Conservation (phyloP, 2,329 filamentous ascomycete species). For the Ascochyta rabiei region DNA sequence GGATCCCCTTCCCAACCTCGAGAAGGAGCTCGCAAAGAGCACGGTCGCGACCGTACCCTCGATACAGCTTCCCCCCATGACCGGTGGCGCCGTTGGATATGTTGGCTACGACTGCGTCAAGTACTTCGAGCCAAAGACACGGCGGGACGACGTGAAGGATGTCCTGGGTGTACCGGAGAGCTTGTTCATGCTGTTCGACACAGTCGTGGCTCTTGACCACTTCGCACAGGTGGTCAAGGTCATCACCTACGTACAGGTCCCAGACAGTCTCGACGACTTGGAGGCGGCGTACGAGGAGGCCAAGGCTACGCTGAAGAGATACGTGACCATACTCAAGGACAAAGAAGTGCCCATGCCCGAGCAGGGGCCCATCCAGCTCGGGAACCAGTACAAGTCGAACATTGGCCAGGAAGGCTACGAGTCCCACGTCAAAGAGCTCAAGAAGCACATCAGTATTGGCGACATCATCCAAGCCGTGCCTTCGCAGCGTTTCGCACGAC, state of each 20-base stretch:
- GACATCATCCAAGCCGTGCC: slow-evolving; percentile 99
- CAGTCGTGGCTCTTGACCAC: slow-evolving; percentile 90
- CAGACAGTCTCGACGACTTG: slow-evolving; percentile 59
- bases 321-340: slow-evolving; percentile 73
- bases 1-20: slow-evolving; percentile 83
- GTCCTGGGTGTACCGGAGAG: slow-evolving; percentile 88
- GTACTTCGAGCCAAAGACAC: slow-evolving; percentile 98
- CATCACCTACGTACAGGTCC: slow-evolving; percentile 85
- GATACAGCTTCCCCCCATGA: slow-evolving; percentile 81
- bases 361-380: slow-evolving; percentile 73
- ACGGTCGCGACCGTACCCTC: slow-evolving; percentile 84
- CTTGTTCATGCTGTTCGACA: slow-evolving; percentile 96
- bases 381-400: slow-evolving; percentile 87
- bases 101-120: slow-evolving; percentile 96
- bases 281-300: slow-evolving; percentile 73
- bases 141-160: slow-evolving; percentile 83
- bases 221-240: slow-evolving; percentile 94
- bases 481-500: slow-evolving; percentile 88
- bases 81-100: slow-evolving; percentile 93
- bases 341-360: slow-evolving; percentile 78
- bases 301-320: slow-evolving; percentile 65
- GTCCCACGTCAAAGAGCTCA: slow-evolving; percentile 81
- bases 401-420: slow-evolving; percentile 90
- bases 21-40: slow-evolving; percentile 78
- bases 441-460: slow-evolving; percentile 87